Evolutionary conservation across 2,329 filamentous ascomycete species (phyloP).

Genomic region (Botrytis fabae): DNA sequence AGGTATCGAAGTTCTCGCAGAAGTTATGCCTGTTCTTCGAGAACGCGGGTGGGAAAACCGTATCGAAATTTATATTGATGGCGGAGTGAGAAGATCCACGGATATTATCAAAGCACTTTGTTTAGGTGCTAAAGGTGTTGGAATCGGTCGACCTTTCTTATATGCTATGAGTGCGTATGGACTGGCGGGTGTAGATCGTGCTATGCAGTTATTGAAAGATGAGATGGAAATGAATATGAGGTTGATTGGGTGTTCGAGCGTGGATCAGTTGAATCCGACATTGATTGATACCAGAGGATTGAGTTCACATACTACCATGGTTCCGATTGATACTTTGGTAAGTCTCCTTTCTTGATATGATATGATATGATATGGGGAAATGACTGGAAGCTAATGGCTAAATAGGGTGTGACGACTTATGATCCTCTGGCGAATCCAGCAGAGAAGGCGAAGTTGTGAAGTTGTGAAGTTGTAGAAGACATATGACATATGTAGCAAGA

Average conservation of each 20-base stretch:
- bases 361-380: background rate
- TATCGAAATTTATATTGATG: conserved; percentile 89
- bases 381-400: conserved; percentile 16
- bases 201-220: conserved; percentile 89
- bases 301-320: conserved; percentile 56
- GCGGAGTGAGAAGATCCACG: conserved; percentile 83
- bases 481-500: background rate
- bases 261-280: conserved; percentile 77
- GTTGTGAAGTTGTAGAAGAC: conserved; percentile 23
- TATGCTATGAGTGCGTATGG: conserved; percentile 97
- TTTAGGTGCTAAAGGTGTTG: conserved; percentile 86
- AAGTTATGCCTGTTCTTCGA: conserved; percentile 86
- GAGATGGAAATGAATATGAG: conserved; percentile 99
- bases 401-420: conserved; percentile 38
- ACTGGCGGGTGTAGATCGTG: conserved; percentile 79
- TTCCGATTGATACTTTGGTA: conserved; percentile 61
- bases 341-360: conserved; percentile 24
- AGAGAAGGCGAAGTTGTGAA: conserved; percentile 45
- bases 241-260: conserved; percentile 73
- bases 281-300: conserved; percentile 78
- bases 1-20: conserved; percentile 84
- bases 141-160: conserved; percentile 91
- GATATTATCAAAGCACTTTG: conserved; percentile 96
- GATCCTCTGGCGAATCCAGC: conserved; percentile 52
- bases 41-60: conserved; percentile 70